phyloP scores from a whole-genome alignment of 257 asterid species.

The Eustoma russellianum region DNA sequence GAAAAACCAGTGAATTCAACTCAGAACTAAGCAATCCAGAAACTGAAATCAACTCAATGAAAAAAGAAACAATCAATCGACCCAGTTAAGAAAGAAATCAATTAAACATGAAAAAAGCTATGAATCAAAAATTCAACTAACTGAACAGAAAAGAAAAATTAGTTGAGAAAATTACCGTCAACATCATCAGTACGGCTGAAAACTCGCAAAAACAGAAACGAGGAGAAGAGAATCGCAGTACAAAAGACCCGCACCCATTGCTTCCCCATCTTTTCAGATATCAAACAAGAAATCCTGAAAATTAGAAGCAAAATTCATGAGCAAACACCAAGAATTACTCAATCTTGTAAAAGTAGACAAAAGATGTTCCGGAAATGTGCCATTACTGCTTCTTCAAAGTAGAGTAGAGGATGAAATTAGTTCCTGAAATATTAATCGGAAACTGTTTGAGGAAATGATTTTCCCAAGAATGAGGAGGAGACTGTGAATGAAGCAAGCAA shows the following conservation, averaged over 20 bases:
- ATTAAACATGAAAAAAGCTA: neutral
- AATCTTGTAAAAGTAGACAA: neutral
- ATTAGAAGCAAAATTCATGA: neutral
- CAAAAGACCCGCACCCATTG: constrained; percentile 14
- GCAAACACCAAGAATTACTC: neutral
- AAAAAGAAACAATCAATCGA: neutral
- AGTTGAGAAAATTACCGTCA: constrained; percentile 37
- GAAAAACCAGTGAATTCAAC: no score
- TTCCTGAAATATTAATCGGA: no score
- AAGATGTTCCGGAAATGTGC: neutral
- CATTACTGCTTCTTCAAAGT: neutral
- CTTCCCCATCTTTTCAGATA: constrained; percentile 31
- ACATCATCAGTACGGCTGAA: constrained; percentile 40
- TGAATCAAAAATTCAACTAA: neutral
- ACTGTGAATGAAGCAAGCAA: neutral
- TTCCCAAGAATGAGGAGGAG: no score
- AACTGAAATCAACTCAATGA: no score
- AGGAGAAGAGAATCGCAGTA: constrained; percentile 20
- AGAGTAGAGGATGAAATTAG: neutral
- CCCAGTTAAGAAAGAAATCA: neutral
- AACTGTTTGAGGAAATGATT: no score
- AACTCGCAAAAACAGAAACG: constrained; percentile 26
- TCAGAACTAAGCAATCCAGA: no score
- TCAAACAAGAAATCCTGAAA: constrained; percentile 6
- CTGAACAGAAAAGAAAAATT: neutral